Percentiles rank a stretch among this genome's conserved stretches.
Conservation (phyloP, 768 basidiomycete genomes). For the Naganishia vaughanmartiniae region DNA sequence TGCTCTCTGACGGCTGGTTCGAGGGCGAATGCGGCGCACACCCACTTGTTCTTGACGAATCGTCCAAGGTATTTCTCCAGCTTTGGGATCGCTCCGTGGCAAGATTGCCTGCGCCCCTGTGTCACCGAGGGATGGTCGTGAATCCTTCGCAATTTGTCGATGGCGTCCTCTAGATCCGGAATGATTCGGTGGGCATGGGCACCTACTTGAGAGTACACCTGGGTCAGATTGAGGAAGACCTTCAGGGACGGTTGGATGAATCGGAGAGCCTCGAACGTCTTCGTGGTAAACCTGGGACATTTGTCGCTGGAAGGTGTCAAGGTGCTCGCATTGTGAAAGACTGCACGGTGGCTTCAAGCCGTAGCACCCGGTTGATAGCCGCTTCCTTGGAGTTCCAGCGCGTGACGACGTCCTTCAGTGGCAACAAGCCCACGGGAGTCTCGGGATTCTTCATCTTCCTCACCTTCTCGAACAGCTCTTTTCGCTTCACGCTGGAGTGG, state of each 20-base stretch:
- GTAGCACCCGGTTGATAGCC: neutral
- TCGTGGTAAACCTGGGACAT: neutral
- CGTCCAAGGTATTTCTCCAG: neutral
- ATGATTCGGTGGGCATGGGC: neutral
- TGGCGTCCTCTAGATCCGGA: too few species aligned
- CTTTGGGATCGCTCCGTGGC: neutral
- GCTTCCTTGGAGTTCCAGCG: neutral
- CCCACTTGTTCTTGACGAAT: neutral
- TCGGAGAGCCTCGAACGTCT: neutral
- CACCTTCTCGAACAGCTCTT: too few species aligned
- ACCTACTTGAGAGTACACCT: neutral
- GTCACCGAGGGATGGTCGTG: too few species aligned
- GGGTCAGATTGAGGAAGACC: neutral
- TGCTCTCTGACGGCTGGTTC: slow-evolving; percentile 1
- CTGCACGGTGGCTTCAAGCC: neutral
- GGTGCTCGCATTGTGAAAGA: neutral
- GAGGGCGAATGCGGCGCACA: neutral
- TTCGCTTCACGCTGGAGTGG: too few species aligned
- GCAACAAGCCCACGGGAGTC: too few species aligned
- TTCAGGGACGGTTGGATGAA: neutral
- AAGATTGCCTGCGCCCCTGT: neutral
- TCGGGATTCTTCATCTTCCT: too few species aligned
- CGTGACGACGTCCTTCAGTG: too few species aligned
- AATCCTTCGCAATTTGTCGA: too few species aligned
- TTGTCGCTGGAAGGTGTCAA: too few species aligned